Evolutionary conservation across 176 grass and related monocot species (phyloP).

Genomic region (Neostapfia colusana): DNA sequence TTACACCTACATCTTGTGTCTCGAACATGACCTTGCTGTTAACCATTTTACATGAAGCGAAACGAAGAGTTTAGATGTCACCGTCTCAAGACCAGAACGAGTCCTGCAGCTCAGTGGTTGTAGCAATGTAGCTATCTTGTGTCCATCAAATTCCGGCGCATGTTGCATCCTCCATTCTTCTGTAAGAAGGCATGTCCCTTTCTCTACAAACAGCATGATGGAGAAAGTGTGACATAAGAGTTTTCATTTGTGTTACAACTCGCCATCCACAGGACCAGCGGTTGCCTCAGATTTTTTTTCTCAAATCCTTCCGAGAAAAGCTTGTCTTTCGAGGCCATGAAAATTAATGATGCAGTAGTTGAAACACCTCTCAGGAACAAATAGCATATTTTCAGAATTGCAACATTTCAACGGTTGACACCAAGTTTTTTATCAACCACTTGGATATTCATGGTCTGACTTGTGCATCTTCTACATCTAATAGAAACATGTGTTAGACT

Average conservation of each 20-base stretch:
- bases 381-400: not conserved
- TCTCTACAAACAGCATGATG: constrained; percentile 43
- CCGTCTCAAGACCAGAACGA: not conserved
- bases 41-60: not conserved
- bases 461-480: not conserved
- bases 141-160: constrained; percentile 26
- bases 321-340: constrained; percentile 23
- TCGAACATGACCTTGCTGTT: not conserved
- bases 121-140: constrained; percentile 39
- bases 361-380: constrained; percentile 13
- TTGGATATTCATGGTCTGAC: not conserved
- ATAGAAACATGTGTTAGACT: constrained; percentile 5
- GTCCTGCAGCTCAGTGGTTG: not conserved
- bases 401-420: constrained; percentile 32
- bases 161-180: constrained; percentile 16
- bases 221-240: constrained; percentile 6
- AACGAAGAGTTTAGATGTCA: not conserved
- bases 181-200: constrained; percentile 33
- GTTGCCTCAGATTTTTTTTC: not conserved
- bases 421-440: constrained; percentile 5
- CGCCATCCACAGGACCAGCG: constrained; percentile 13
- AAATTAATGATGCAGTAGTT: constrained; percentile 37
- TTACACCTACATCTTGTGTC: not conserved
- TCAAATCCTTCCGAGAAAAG: constrained; percentile 24
- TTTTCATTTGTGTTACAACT: constrained; percentile 5